These are phyloP conservation scores for Brachypodium distachyon DNA, from an alignment of 202 grass and related monocot genomes.

Conservation along the genomic window DNA sequence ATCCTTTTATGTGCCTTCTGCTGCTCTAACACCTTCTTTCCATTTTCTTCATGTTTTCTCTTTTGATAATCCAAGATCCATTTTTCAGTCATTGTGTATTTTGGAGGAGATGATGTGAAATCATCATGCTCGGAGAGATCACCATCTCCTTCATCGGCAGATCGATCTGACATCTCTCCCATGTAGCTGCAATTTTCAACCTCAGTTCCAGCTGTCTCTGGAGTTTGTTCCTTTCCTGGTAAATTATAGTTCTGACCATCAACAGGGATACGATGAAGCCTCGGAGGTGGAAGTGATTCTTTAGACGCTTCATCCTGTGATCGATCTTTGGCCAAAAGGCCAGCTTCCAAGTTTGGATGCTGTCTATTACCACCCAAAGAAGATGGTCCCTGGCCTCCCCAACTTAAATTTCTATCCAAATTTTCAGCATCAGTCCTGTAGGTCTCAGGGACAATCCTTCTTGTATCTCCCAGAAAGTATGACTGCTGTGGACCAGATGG, in stretches of 20 bases:
- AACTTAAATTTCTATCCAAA: conserved; percentile 31
- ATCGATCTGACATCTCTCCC: conserved; percentile 42
- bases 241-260: conserved; percentile 48
- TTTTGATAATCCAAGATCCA: conserved; percentile 81
- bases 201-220: conserved; percentile 31
- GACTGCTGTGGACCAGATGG: conserved; percentile 22
- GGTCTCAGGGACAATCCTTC: conserved; percentile 25
- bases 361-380: conserved; percentile 36
- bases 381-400: conserved; percentile 35
- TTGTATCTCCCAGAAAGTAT: conserved; percentile 29
- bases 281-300: conserved; percentile 30
- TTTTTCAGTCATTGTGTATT: conserved; percentile 83
- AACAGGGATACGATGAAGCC: conserved; percentile 31
- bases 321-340: conserved; percentile 13
- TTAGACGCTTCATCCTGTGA: conserved; percentile 34
- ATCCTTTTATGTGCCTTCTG: conserved; percentile 69
- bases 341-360: conserved; percentile 28
- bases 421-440: conserved; percentile 36
- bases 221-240: conserved; percentile 40
- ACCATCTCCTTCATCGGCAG: conserved; percentile 54
- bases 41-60: conserved; percentile 55
- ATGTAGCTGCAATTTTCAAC: conserved; percentile 32
- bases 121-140: conserved; percentile 51
- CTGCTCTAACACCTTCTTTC: conserved; percentile 48
- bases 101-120: conserved; percentile 61